phyloP scores from a whole-genome alignment of 441 rosid genomes.

The Pelargonium fulgidum region DNA sequence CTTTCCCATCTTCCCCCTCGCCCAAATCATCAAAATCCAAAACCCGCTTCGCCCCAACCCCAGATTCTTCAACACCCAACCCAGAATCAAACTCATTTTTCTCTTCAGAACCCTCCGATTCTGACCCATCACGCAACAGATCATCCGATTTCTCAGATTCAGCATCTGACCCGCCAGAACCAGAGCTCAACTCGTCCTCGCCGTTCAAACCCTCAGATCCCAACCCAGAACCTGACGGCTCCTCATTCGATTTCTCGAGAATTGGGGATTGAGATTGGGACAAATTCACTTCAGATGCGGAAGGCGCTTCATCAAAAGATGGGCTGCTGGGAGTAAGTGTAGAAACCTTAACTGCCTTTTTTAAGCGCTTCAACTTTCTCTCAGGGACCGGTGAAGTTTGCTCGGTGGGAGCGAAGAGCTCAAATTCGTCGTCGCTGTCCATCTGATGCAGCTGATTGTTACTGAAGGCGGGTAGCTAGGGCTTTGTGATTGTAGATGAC shows the following conservation, averaged over 20 bases:
- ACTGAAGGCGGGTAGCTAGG: slow-evolving; percentile 6
- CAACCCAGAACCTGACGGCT: not conserved
- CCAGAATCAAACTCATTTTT: slow-evolving; percentile 30
- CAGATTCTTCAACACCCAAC: slow-evolving; percentile 24
- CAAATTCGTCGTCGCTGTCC: slow-evolving; percentile 45
- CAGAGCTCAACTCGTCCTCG: not conserved
- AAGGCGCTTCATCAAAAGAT: not conserved
- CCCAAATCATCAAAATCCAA: slow-evolving; percentile 38
- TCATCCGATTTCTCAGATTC: slow-evolving; percentile 13
- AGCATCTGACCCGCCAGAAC: slow-evolving; percentile 13
- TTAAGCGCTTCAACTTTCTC: slow-evolving; percentile 64
- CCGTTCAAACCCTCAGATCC: slow-evolving; percentile 15
- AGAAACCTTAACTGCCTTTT: slow-evolving; percentile 29
- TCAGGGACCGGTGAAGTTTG: slow-evolving; percentile 31
- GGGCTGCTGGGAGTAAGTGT: slow-evolving; percentile 13
- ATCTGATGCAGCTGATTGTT: slow-evolving; percentile 22
- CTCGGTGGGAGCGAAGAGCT: slow-evolving; percentile 39
- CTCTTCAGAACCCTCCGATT: slow-evolving; percentile 25
- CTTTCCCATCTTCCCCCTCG: slow-evolving; percentile 29
- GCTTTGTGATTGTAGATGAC: not conserved
- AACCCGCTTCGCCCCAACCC: slow-evolving; percentile 33
- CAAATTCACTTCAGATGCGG: not conserved
- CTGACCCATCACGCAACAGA: too few species aligned
- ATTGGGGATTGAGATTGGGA: slow-evolving; percentile 4
- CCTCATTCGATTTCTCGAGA: slow-evolving; percentile 3